Base-by-base conservation (phyloP, 805 yeast species). In the Saturnispora kantuleensis region DNA sequence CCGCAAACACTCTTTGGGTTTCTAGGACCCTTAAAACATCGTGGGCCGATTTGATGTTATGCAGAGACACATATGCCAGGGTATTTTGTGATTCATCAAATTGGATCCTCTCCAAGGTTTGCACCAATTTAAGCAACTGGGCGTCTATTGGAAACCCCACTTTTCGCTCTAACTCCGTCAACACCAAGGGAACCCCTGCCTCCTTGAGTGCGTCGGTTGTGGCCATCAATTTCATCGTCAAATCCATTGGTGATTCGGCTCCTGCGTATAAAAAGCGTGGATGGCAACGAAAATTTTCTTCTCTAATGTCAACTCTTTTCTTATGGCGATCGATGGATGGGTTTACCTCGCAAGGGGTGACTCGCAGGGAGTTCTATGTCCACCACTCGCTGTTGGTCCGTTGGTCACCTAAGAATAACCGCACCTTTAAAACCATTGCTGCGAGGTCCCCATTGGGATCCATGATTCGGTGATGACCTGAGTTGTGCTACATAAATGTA, bases 401-500 rank as follows among this genome's bases (percentile, higher is more conserved):
- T 21, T 6, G 26, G 26, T 21, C 26, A 21, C 26, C 26, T 21
- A 35, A 16, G 17, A 10, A 12, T 18, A 12, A 15, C 16, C 30
- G 41, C 52, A 80, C 77, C 86, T 81, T 83, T 85, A 87, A 87
- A 87, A 87, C 96, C 96, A 87, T 87, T 87, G 95, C 89, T 77
- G 85, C 81, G 88, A 86, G 95, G 95, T 82, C 81, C 87, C 86
- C 81, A 71, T 72, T 68, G 31, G 38, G 57, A 59, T 77, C 88
- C 94, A 85, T 85, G 95, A 85, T 81, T 79, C 73, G 84, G 89
- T 82, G 95, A 85, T 85, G 95, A 85, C 95, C 95, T 85, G 79
- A 70, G 68, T 81, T 64, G 71, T 84, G 90, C 78, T 62, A 84
- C 86, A 84, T 70, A 54, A 21, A 13, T 38, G 36, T 30, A n/a